These are phyloP conservation scores for Sambucus nigra DNA, from an alignment of 129 eudicot species.

Conservation along the genomic window DNA sequence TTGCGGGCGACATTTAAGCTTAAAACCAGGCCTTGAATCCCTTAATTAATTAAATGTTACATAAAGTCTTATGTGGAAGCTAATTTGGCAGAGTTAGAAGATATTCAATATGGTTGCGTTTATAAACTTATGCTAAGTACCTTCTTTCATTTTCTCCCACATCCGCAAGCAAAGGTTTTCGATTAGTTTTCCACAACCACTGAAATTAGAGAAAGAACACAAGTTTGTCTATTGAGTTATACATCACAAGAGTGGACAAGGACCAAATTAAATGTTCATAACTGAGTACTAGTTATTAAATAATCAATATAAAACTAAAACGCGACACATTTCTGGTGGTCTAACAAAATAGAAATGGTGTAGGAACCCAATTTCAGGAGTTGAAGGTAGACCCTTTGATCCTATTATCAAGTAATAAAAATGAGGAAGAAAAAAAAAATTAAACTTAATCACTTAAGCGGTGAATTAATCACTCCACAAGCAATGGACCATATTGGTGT, in stretches of 20 bases:
- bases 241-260: background rate
- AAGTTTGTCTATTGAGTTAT: background rate
- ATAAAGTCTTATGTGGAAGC: too few relatives aligned
- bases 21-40: too few relatives aligned
- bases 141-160: constrained; percentile 99
- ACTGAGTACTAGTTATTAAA: too few relatives aligned
- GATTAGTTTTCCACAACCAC: constrained; percentile 86
- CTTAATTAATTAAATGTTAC: too few relatives aligned
- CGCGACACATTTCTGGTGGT: too few relatives aligned
- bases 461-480: constrained; percentile 86
- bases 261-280: too few relatives aligned
- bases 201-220: constrained; percentile 21
- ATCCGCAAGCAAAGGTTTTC: constrained; percentile 91
- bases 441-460: constrained; percentile 64
- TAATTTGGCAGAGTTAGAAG: background rate
- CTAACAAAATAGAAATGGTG: too few relatives aligned
- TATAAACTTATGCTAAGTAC: constrained; percentile 25
- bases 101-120: background rate
- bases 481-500: constrained; percentile 99
- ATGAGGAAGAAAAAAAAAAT: background rate
- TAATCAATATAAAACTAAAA: background rate
- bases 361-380: too few relatives aligned
- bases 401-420: background rate
- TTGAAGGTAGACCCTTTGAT: constrained; percentile 1
- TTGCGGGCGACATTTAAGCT: too few relatives aligned